Evolutionary conservation across 2,329 filamentous ascomycete genomes (phyloP).

Genomic region (Colletotrichum scovillei): DNA sequence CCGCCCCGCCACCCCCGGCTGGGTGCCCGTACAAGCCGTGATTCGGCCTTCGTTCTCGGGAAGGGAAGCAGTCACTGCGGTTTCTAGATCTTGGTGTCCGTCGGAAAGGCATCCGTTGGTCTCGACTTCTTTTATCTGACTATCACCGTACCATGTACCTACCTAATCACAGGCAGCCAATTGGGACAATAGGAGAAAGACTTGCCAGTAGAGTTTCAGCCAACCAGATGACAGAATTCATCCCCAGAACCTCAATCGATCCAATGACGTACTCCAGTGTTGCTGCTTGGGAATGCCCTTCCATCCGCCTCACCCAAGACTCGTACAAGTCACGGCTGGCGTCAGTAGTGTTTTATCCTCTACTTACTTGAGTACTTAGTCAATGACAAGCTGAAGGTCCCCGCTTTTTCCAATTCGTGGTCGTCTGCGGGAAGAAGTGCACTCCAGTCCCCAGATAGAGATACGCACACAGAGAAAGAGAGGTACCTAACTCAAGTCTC

Average conservation of each 20-base stretch:
- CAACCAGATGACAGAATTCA: not conserved
- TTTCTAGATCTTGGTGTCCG: not conserved
- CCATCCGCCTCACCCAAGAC: constrained; percentile 4
- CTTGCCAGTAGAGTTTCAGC: not conserved
- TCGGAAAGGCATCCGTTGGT: constrained; percentile 1
- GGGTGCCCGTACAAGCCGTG: not conserved
- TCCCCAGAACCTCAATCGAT: not conserved
- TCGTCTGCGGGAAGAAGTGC: not conserved
- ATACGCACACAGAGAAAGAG: not conserved
- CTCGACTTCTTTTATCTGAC: not conserved
- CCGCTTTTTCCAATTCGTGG: constrained; percentile 18
- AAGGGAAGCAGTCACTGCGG: not conserved
- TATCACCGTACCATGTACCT: not conserved
- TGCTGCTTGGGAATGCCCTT: not conserved
- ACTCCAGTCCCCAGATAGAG: not conserved
- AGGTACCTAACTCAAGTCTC: not conserved
- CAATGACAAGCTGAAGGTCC: constrained; percentile 15
- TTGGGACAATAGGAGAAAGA: not conserved
- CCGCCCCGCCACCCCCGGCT: not conserved
- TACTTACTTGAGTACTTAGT: not conserved
- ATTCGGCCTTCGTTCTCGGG: constrained; percentile 1
- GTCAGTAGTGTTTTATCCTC: constrained; percentile 24
- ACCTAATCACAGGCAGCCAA: not conserved
- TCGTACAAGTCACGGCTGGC: constrained; percentile 10
- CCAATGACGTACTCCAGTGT: constrained; percentile 23